Evolutionary conservation across 2,329 filamentous ascomycete species (phyloP).

Genomic region (Talaromyces sp.): DNA sequence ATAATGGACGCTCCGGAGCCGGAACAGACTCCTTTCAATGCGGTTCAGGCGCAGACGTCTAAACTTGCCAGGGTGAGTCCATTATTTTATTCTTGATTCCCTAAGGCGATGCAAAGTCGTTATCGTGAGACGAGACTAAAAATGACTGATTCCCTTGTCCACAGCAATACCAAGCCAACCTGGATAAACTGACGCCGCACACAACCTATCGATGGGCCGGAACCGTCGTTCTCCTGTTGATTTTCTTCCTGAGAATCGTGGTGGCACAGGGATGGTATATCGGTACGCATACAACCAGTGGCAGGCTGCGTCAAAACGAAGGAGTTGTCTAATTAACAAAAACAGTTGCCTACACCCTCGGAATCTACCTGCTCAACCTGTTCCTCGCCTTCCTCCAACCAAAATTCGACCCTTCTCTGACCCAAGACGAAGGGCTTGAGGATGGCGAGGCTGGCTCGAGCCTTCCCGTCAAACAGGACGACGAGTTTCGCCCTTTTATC

Average conservation of each 20-base stretch:
- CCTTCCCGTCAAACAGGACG: conserved; percentile 90
- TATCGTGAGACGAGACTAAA: background rate
- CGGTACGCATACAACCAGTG: conserved; percentile 51
- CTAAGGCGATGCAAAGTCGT: background rate
- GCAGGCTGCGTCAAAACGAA: background rate
- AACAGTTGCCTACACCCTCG: conserved; percentile 89
- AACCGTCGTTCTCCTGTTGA: conserved; percentile 67
- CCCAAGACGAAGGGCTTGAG: conserved; percentile 93
- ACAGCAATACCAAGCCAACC: conserved; percentile 88
- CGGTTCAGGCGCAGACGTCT: conserved; percentile 76
- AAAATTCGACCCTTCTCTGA: conserved; percentile 97
- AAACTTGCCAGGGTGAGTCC: conserved; percentile 38
- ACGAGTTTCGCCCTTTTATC: conserved; percentile 98
- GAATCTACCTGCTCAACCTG: conserved; percentile 97
- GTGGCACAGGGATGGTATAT: conserved; percentile 98
- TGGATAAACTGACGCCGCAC: conserved; percentile 90
- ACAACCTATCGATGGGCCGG: conserved; percentile 85
- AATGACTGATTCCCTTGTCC: background rate
- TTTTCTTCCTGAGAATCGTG: conserved; percentile 88
- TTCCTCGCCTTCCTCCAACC: conserved; percentile 98
- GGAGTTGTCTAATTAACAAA: background rate
- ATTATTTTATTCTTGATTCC: background rate
- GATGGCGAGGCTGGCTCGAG: conserved; percentile 66
- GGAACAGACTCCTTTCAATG: conserved; percentile 86
- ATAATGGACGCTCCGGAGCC: conserved; percentile 82